Percentiles rank a stretch among this genome's conserved stretches.
phyloP scores from a whole-genome alignment of 2,329 filamentous ascomycete genomes.

The Stemphylium beticola region DNA sequence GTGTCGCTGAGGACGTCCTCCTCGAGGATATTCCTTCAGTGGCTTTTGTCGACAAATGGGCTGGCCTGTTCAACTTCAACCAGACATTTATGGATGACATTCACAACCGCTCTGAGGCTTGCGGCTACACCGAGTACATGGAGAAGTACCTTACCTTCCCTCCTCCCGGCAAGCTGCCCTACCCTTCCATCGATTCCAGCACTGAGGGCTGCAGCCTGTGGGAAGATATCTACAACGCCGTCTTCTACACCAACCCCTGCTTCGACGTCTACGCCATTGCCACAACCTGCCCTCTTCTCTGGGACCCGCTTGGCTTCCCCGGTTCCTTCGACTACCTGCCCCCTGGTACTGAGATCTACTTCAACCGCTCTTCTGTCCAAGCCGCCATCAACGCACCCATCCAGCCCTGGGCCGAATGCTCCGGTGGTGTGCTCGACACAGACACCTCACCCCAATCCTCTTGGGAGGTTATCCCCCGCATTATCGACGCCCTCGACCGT shows the following conservation, averaged over 20 bases:
- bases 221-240: slow-evolving; percentile 61
- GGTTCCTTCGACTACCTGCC: slow-evolving; percentile 70
- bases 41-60: slow-evolving; percentile 67
- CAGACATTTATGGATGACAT: slow-evolving; percentile 62
- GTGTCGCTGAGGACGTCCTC: slow-evolving; percentile 61
- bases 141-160: slow-evolving; percentile 71
- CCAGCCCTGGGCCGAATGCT: slow-evolving; percentile 64
- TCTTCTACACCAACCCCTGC: slow-evolving; percentile 71
- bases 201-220: slow-evolving; percentile 65
- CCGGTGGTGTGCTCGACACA: slow-evolving; percentile 53
- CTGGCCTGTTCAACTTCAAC: slow-evolving; percentile 68
- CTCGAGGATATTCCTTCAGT: slow-evolving; percentile 61
- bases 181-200: slow-evolving; percentile 53
- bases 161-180: slow-evolving; percentile 65
- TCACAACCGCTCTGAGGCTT: slow-evolving; percentile 59
- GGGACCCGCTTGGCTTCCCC: slow-evolving; percentile 73
- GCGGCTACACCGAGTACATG: slow-evolving; percentile 68
- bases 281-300: slow-evolving; percentile 72
- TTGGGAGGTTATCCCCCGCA: slow-evolving; percentile 67
- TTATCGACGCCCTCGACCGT: slow-evolving; percentile 73
- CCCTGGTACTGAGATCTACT: slow-evolving; percentile 68
- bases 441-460: slow-evolving; percentile 63
- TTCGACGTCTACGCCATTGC: slow-evolving; percentile 79
- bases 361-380: slow-evolving; percentile 74
- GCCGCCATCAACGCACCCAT: slow-evolving; percentile 69